Evolutionary conservation across 768 basidiomycete genomes (phyloP).

Genomic region (Pisolithus orientalis): DNA sequence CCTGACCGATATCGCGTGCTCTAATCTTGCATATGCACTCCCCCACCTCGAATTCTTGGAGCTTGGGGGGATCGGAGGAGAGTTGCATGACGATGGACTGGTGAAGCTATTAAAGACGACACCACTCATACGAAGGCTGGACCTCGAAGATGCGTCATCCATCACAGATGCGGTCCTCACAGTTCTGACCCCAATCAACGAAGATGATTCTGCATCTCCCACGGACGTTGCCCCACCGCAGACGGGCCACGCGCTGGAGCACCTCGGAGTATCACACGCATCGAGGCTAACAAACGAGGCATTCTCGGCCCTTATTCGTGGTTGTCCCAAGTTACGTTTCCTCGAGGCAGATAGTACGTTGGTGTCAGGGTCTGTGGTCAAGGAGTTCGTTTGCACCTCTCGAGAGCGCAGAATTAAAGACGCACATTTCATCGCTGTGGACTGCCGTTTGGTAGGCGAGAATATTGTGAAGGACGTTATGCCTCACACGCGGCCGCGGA

Average conservation of each 20-base stretch:
- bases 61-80: slow-evolving; percentile 65
- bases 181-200: slow-evolving; percentile 47
- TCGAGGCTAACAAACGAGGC: slow-evolving; percentile 57
- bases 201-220: slow-evolving; percentile 10
- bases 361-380: slow-evolving; percentile 53
- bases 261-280: slow-evolving; percentile 66
- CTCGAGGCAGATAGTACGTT: slow-evolving; percentile 80
- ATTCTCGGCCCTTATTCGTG: slow-evolving; percentile 54
- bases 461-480: slow-evolving; percentile 55
- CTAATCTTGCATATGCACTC: slow-evolving; percentile 61
- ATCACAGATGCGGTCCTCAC: slow-evolving; percentile 70
- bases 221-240: slow-evolving; percentile 24
- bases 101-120: slow-evolving; percentile 63
- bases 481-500: slow-evolving; percentile 53
- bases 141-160: slow-evolving; percentile 78
- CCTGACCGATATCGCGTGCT: slow-evolving; percentile 71
- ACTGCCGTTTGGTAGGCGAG: slow-evolving; percentile 70
- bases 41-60: slow-evolving; percentile 76
- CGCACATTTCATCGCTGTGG: slow-evolving; percentile 62
- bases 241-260: slow-evolving; percentile 65
- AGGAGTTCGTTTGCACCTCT: slow-evolving; percentile 58
- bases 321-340: slow-evolving; percentile 53
- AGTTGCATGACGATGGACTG: slow-evolving; percentile 69
- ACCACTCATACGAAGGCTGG: slow-evolving; percentile 65
- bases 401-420: slow-evolving; percentile 41